Conservation (phyloP, 495 filamentous ascomycete species). For the Lichenothelia convexa region DNA sequence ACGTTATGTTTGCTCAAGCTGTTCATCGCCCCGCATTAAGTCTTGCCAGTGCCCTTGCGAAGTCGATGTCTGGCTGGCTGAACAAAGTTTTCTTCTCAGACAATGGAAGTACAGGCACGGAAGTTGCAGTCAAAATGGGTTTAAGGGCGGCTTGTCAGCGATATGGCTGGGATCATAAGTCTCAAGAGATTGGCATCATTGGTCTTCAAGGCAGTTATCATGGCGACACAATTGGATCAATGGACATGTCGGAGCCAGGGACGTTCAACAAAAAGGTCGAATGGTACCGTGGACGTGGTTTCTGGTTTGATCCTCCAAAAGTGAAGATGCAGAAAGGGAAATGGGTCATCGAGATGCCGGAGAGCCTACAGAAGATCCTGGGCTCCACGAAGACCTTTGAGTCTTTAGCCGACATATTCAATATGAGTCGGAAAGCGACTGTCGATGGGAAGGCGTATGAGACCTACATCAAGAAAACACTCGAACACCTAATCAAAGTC, state of each 20-base stretch:
- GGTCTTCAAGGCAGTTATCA: slow-evolving; percentile 64
- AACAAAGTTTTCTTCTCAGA: slow-evolving; percentile 57
- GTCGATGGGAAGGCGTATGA: slow-evolving; percentile 33
- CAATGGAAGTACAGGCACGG: slow-evolving; percentile 61
- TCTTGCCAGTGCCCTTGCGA: slow-evolving; percentile 40
- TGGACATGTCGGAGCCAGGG: slow-evolving; percentile 59
- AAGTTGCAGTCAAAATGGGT: slow-evolving; percentile 69
- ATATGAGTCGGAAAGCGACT: slow-evolving; percentile 34
- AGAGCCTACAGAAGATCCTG: slow-evolving; percentile 26
- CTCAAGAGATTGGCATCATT: slow-evolving; percentile 40
- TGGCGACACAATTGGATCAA: slow-evolving; percentile 65
- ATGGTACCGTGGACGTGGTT: slow-evolving; percentile 57
- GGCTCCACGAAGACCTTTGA: slow-evolving; percentile 28
- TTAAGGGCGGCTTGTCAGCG: slow-evolving; percentile 40
- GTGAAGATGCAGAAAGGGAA: slow-evolving; percentile 41
- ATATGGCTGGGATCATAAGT: slow-evolving; percentile 40
- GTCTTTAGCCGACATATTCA: slow-evolving; percentile 39
- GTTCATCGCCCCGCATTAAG: slow-evolving; percentile 52
- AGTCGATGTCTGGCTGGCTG: slow-evolving; percentile 37
- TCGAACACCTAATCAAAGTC: slow-evolving; percentile 29
- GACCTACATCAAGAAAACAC: slow-evolving; percentile 32
- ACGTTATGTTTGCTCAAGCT: slow-evolving; percentile 64
- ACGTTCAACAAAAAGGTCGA: slow-evolving; percentile 58
- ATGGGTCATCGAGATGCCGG: slow-evolving; percentile 43
- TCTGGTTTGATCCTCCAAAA: slow-evolving; percentile 59